Conservation (phyloP, 306 rosid genomes). For the Ochetophila trinervis region DNA sequence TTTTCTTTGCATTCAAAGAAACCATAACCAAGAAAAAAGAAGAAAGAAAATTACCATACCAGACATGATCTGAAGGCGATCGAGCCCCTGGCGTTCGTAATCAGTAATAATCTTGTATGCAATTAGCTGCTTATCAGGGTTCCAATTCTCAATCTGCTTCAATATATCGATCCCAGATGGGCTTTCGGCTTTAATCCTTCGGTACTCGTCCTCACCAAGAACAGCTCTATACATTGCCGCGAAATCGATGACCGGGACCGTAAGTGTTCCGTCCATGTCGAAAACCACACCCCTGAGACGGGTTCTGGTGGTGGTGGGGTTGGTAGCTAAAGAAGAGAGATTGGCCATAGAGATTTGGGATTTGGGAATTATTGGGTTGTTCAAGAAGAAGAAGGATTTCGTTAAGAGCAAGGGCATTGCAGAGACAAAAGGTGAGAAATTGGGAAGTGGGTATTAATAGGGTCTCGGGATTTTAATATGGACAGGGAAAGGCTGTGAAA, state of each 20-base stretch:
- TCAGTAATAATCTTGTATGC: constrained; percentile 71
- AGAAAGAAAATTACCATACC: constrained; percentile 29
- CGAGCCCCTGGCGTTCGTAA: constrained; percentile 65
- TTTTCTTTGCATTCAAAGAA: constrained; percentile 9
- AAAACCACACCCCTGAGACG: constrained; percentile 86
- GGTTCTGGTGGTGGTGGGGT: constrained; percentile 20
- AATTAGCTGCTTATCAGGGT: constrained; percentile 46
- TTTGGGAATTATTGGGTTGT: constrained; percentile 12
- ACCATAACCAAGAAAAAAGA: not conserved
- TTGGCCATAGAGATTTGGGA: constrained; percentile 39
- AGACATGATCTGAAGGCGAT: constrained; percentile 89
- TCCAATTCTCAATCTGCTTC: constrained; percentile 63
- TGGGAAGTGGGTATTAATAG: too few relatives aligned
- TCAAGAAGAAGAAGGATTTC: constrained; percentile 23
- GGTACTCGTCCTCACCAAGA: constrained; percentile 71
- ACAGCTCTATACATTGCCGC: constrained; percentile 77
- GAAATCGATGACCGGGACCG: constrained; percentile 86
- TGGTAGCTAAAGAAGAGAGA: constrained; percentile 10
- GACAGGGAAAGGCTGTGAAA: too few relatives aligned
- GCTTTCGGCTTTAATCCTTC: constrained; percentile 39
- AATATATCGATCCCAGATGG: constrained; percentile 84
- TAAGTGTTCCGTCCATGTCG: constrained; percentile 98
- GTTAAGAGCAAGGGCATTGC: constrained; percentile 20
- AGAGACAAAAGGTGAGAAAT: not conserved
- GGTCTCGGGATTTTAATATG: too few relatives aligned